phyloP scores from a whole-genome alignment of 208 protist species.

The Wallacemonas sp. region DNA sequence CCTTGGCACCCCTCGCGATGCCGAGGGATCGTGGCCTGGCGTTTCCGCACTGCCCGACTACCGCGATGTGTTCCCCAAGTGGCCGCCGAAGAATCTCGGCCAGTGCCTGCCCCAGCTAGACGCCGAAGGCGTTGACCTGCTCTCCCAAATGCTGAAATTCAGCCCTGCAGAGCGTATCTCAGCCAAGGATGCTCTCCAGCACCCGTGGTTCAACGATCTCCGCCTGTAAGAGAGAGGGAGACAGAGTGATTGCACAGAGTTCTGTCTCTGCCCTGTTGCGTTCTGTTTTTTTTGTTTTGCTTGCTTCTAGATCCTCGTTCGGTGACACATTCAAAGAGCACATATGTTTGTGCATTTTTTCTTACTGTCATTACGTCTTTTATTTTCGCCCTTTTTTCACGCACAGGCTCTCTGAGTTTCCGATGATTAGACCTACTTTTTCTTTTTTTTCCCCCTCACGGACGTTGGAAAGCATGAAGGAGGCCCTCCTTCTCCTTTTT shows the following conservation, averaged over 20 bases:
- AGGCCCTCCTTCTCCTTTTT: background rate
- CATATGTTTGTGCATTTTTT: constrained; percentile 1
- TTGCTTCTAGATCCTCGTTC: constrained; percentile 8
- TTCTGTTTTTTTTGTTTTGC: constrained; percentile 21
- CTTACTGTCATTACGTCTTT: constrained; percentile 5
- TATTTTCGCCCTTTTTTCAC: constrained; percentile 14
- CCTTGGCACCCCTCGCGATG: constrained; percentile 96
- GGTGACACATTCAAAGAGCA: background rate
- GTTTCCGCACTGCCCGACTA: constrained; percentile 98
- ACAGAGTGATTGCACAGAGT: too few relatives aligned
- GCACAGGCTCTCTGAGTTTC: too few relatives aligned
- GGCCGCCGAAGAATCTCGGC: constrained; percentile 67
- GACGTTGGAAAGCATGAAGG: too few relatives aligned
- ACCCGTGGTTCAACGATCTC: constrained; percentile 90
- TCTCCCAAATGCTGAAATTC: constrained; percentile 91
- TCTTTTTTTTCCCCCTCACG: too few relatives aligned
- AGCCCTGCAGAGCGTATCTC: constrained; percentile 88
- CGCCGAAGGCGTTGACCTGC: constrained; percentile 79
- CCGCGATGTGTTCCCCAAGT: constrained; percentile 95
- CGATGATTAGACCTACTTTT: too few relatives aligned
- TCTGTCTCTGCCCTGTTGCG: too few relatives aligned
- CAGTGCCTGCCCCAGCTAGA: constrained; percentile 78
- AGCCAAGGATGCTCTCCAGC: constrained; percentile 88
- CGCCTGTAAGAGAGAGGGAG: constrained; percentile 34
- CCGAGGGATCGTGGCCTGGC: constrained; percentile 95